Conservation (phyloP, 2,329 filamentous ascomycete species). For the Pseudopithomyces chartarum region DNA sequence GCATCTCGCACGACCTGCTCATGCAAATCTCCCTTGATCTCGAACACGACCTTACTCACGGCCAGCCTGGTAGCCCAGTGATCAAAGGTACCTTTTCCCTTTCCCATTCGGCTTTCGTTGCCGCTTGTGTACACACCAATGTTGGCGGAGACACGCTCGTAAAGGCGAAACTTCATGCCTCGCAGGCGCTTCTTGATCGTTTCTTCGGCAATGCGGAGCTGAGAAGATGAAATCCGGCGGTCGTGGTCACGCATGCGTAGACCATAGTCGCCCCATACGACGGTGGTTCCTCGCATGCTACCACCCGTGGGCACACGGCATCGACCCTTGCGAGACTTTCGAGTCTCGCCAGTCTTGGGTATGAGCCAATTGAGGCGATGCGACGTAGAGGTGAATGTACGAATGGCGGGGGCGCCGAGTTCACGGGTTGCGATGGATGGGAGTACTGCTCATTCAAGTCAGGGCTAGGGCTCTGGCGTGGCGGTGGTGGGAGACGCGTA, state of each 20-base stretch:
- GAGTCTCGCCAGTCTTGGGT: conserved; percentile 77
- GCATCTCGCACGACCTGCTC: conserved; percentile 94
- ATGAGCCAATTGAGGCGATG: conserved; percentile 75
- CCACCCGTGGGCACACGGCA: conserved; percentile 89
- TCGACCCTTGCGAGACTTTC: conserved; percentile 87
- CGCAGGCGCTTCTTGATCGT: conserved; percentile 87
- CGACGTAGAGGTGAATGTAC: conserved; percentile 75
- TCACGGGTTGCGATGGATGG: conserved; percentile 28
- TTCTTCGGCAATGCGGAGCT: conserved; percentile 89
- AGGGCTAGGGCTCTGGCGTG: background rate
- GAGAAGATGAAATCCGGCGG: conserved; percentile 82
- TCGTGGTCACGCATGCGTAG: conserved; percentile 93
- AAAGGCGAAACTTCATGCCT: conserved; percentile 90
- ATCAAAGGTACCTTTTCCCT: conserved; percentile 97
- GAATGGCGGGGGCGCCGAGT: conserved; percentile 45
- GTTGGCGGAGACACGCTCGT: conserved; percentile 88
- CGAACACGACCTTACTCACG: conserved; percentile 90
- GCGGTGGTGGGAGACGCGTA: conserved; percentile 26
- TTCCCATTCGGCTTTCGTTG: conserved; percentile 98
- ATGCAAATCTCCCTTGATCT: conserved; percentile 89
- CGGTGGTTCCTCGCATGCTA: conserved; percentile 88
- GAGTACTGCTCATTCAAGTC: conserved; percentile 19
- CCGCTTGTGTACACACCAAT: conserved; percentile 95
- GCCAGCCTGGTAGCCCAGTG: conserved; percentile 92
- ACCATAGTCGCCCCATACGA: conserved; percentile 95